phyloP scores from a whole-genome alignment of 75 land plant species.

The Cryptomeria japonica region DNA sequence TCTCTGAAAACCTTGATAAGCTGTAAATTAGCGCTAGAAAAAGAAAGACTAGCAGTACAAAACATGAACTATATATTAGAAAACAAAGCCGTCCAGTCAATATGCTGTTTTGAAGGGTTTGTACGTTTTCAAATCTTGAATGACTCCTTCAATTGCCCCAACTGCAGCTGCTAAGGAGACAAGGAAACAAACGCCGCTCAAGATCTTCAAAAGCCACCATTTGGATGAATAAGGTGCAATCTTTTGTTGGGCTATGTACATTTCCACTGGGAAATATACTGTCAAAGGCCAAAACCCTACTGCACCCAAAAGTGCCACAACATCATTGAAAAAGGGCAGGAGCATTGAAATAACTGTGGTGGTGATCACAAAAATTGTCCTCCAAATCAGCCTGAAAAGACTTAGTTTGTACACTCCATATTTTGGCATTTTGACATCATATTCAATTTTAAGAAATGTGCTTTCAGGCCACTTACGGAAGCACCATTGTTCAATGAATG shows the following conservation, averaged over 20 bases:
- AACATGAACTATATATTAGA: no score
- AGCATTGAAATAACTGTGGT: conserved; percentile 38
- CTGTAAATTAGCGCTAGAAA: no score
- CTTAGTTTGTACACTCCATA: conserved; percentile 14
- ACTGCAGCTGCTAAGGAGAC: conserved; percentile 30
- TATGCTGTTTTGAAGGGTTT: conserved; percentile 25
- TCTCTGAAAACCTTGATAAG: no score
- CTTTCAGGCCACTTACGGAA: conserved; percentile 30
- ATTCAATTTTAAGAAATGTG: conserved; percentile 18
- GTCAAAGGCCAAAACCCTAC: conserved; percentile 48
- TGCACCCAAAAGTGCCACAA: conserved; percentile 38
- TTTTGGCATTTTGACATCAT: conserved; percentile 17
- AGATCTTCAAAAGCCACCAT: conserved; percentile 23
- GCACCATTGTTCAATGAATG: conserved; percentile 23
- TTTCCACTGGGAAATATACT: conserved; percentile 40
- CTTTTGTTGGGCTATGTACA: conserved; percentile 25
- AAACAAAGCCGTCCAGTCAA: background rate
- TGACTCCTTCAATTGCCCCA: conserved; percentile 31
- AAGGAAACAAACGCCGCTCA: conserved; percentile 27
- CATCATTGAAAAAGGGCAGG: conserved; percentile 45
- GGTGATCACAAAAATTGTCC: conserved; percentile 25
- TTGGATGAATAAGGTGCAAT: conserved; percentile 13
- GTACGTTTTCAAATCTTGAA: conserved; percentile 24
- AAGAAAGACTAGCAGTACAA: no score
- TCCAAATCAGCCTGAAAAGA: conserved; percentile 44